Percentiles rank a stretch among this genome's conserved stretches.
These are phyloP conservation scores for Magnaporthiopsis incrustans DNA, from an alignment of 2,329 filamentous ascomycete species.

Conservation along the genomic window DNA sequence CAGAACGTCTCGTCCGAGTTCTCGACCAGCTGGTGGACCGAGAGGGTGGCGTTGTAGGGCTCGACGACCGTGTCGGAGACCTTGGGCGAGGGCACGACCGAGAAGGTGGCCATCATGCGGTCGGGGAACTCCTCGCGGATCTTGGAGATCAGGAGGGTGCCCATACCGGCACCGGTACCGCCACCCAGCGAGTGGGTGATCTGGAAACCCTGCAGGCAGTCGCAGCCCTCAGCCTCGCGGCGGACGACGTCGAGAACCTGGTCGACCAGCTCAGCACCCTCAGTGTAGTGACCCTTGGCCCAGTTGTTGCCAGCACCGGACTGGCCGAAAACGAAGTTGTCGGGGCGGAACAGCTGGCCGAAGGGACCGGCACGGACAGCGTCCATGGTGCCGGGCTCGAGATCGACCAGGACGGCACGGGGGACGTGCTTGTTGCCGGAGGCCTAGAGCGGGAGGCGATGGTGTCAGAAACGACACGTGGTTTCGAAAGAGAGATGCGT, in stretches of 20 bases:
- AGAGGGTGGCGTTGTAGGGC: constrained; percentile 99
- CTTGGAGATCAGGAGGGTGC: constrained; percentile 99
- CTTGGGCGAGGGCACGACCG: constrained; percentile 97
- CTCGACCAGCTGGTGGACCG: constrained; percentile 97
- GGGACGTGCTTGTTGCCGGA: constrained; percentile 99
- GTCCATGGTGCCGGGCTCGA: constrained; percentile 99
- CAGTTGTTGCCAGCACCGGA: constrained; percentile 99
- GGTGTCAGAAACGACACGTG: background rate
- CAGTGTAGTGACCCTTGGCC: constrained; percentile 99
- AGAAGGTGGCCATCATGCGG: constrained; percentile 99
- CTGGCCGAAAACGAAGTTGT: constrained; percentile 99
- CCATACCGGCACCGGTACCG: constrained; percentile 99
- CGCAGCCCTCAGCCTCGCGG: constrained; percentile 96
- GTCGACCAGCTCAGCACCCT: constrained; percentile 98
- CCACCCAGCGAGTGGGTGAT: constrained; percentile 99
- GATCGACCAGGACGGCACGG: constrained; percentile 97
- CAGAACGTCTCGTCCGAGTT: constrained; percentile 99
- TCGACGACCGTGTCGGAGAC: constrained; percentile 99
- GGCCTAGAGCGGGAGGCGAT: constrained; percentile 47
- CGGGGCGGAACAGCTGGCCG: constrained; percentile 97
- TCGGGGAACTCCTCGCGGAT: constrained; percentile 99
- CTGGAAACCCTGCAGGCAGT: constrained; percentile 99
- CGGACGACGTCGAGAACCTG: constrained; percentile 97
- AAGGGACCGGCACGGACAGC: constrained; percentile 97
- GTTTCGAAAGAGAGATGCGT: background rate